phyloP scores from a whole-genome alignment of 805 yeast species.

The Millerago galiae region DNA sequence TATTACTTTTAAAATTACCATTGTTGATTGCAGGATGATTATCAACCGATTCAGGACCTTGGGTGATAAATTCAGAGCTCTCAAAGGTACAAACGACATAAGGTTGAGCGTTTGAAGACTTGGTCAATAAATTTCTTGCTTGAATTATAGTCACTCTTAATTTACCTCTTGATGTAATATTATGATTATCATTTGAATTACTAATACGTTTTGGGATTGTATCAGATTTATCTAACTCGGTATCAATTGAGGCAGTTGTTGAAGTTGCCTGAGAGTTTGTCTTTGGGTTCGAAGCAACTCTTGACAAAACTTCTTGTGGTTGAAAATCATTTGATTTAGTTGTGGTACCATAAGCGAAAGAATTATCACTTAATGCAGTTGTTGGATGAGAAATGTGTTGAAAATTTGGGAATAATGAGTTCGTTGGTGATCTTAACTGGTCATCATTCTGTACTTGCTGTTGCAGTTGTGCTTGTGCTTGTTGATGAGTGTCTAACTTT shows the following conservation, averaged over 20 bases:
- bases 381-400: slow-evolving; percentile 56
- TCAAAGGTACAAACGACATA: slow-evolving; percentile 90
- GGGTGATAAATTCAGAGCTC: slow-evolving; percentile 83
- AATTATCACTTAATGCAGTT: slow-evolving; percentile 56
- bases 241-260: slow-evolving; percentile 8
- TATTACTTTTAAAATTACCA: slow-evolving; percentile 9
- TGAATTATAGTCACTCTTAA: slow-evolving; percentile 74
- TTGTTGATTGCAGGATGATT: slow-evolving; percentile 27
- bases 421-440: slow-evolving; percentile 10
- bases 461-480: neutral
- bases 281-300: slow-evolving; percentile 23
- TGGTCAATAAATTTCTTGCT: slow-evolving; percentile 62
- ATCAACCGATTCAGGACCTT: slow-evolving; percentile 51
- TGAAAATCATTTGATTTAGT: slow-evolving; percentile 31
- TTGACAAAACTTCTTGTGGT: slow-evolving; percentile 28
- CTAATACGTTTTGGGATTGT: slow-evolving; percentile 6
- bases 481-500: neutral
- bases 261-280: slow-evolving; percentile 18
- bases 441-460: slow-evolving; percentile 4
- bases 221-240: slow-evolving; percentile 5
- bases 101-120: slow-evolving; percentile 57
- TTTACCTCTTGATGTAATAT: slow-evolving; percentile 67
- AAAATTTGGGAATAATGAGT: slow-evolving; percentile 28
- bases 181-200: neutral
- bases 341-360: slow-evolving; percentile 67